These are phyloP conservation scores for Phytopythium delawarense DNA, from an alignment of 352 stramenopile genomes.

Conservation along the genomic window DNA sequence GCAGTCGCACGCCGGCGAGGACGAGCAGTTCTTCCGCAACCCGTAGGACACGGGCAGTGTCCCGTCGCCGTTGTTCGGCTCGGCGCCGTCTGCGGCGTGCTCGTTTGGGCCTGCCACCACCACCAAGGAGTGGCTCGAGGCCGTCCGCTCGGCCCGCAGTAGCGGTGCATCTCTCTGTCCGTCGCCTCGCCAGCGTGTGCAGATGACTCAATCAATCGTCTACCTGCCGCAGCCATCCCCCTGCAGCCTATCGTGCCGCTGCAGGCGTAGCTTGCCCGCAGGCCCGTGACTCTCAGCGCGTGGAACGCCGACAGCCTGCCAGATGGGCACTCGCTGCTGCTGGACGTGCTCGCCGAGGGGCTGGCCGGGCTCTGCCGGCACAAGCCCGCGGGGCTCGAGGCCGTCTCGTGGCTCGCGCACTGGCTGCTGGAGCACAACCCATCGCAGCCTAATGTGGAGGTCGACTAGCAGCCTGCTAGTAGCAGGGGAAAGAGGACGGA, in stretches of 20 bases:
- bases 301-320: conserved; percentile 37
- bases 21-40: conserved; percentile 12
- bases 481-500: neutral
- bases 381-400: conserved; percentile 66
- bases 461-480: conserved; percentile 30
- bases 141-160: conserved; percentile 68
- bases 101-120: conserved; percentile 1
- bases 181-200: no score
- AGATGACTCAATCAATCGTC: no score
- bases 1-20: conserved; percentile 19
- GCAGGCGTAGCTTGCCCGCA: conserved; percentile 54
- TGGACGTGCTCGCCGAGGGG: conserved; percentile 69
- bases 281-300: conserved; percentile 34
- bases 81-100: conserved; percentile 10
- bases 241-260: conserved; percentile 61
- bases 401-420: conserved; percentile 75
- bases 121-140: conserved; percentile 41
- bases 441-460: conserved; percentile 68
- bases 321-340: conserved; percentile 35
- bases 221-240: conserved; percentile 47
- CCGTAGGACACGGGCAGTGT: conserved; percentile 3
- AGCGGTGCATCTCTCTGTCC: conserved; percentile 31
- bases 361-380: conserved; percentile 78
- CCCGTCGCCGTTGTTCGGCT: conserved; percentile 23
- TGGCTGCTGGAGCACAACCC: conserved; percentile 88